A percentile compares a stretch with the other conserved stretches of the same genome.
phyloP scores from a whole-genome alignment of 2,329 filamentous ascomycete genomes.

The Beauveria bassiana region DNA sequence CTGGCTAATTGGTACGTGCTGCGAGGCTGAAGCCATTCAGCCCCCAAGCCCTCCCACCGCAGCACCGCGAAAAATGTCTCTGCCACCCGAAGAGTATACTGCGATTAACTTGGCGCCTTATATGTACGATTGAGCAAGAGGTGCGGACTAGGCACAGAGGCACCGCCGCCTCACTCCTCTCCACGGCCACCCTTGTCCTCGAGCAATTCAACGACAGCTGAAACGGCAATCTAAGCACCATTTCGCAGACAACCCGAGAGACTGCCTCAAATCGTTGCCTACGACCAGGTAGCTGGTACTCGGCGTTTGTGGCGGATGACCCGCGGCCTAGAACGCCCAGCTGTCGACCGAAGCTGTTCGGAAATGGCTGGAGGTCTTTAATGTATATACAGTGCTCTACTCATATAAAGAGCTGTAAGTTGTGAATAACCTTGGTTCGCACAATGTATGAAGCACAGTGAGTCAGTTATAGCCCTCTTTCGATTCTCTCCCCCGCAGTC shows the following conservation, averaged over 20 bases:
- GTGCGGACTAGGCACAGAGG: no score
- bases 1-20: not conserved
- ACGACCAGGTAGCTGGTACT: no score
- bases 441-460: not conserved
- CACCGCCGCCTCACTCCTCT: not conserved
- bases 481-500: no score
- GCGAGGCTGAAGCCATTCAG: not conserved
- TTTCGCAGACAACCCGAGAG: not conserved
- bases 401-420: not conserved
- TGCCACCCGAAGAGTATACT: not conserved
- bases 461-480: not conserved
- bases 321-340: not conserved
- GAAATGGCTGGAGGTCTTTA: not conserved
- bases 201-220: not conserved
- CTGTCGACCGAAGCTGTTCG: not conserved
- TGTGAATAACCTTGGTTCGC: not conserved
- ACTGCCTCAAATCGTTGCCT: not conserved
- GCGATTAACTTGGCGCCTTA: not conserved
- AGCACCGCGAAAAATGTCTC: not conserved
- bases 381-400: not conserved
- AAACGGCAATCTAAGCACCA: not conserved
- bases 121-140: no score
- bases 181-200: not conserved
- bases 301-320: not conserved
- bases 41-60: not conserved